phyloP scores from a whole-genome alignment of 108 stramenopile species.

The Nitzschia putrida region DNA sequence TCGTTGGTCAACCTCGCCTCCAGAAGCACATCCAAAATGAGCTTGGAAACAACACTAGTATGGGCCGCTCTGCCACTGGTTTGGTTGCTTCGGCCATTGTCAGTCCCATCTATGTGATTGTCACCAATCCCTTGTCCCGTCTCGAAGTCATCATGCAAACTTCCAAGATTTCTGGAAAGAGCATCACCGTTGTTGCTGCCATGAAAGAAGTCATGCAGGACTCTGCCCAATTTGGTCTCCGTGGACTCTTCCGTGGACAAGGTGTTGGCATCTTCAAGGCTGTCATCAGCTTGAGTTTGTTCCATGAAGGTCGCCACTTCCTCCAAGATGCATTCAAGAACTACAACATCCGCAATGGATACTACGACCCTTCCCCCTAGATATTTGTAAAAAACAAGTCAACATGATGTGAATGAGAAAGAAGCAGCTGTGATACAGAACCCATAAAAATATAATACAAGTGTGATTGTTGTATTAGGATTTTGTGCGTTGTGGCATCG shows the following conservation, averaged over 20 bases:
- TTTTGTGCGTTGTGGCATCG: no score
- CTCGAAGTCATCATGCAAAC: slow-evolving; percentile 96
- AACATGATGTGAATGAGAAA: no score
- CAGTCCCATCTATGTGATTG: slow-evolving; percentile 87
- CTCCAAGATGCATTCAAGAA: slow-evolving; percentile 82
- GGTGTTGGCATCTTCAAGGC: slow-evolving; percentile 92
- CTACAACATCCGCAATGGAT: slow-evolving; percentile 81
- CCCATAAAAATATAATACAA: no score
- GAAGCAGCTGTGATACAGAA: no score
- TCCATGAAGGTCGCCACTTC: slow-evolving; percentile 91
- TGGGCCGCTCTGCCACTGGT: slow-evolving; percentile 68
- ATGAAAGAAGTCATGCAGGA: slow-evolving; percentile 80
- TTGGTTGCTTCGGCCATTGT: slow-evolving; percentile 82
- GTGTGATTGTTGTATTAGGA: no score
- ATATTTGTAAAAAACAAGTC: no score
- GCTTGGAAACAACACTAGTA: slow-evolving; percentile 65
- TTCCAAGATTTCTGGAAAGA: slow-evolving; percentile 81
- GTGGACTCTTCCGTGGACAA: slow-evolving; percentile 91
- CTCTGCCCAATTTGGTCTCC: slow-evolving; percentile 80
- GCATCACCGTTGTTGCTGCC: slow-evolving; percentile 75
- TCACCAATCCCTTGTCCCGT: slow-evolving; percentile 87
- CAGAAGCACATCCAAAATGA: slow-evolving; percentile 90
- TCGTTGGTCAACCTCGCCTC: slow-evolving; percentile 89
- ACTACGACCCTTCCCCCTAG: slow-evolving; percentile 30
- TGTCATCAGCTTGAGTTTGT: slow-evolving; percentile 78